Evolutionary conservation across 1,284 basidiomycete genomes (phyloP), one percentile per base, ranked within the genome.

Genomic region (Tetrapyrgos nigripes): DNA sequence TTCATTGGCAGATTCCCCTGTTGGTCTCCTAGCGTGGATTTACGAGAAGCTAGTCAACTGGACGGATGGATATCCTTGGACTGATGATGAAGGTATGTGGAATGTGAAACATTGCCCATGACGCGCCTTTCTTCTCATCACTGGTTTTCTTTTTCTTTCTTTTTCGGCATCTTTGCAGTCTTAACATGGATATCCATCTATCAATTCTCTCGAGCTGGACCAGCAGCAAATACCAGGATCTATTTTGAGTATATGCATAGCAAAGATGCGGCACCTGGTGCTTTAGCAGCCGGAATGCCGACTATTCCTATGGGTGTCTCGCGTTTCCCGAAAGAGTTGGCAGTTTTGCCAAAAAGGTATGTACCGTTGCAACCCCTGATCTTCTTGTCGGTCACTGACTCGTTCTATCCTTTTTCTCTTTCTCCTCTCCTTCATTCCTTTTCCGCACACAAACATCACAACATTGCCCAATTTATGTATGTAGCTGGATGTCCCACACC

Each of bases 11-110:
- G 84, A 86, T 64, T 84, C 83, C 6, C 85, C 84, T 2, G 74
- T 79, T 2, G 84, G 83, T 1, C 68, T 86, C 35, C 73, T 86
- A 3, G 81, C 82, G 4, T 86, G 84, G 82, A 81, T 86, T 45
- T 83, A 83, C 52, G 83, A 86, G 63, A 85, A 86, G 64, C 63
- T 84, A 13, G 70, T 77, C n/a, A 62, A 70, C 8, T 84, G 82
- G 81, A 73, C 79, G 0, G 80, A 83, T 31, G 63, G 65, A 1
- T 85, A 84, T 61, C 68, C 71, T 1, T 84, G 83, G 83, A 68
- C 73, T 31, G 80, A 84, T 53, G 83, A 84, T 27, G 78, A 80
- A 68, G 71, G 78, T 81, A 28, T 64, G 66, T 47, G 31, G 8
- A 33, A 33, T 33, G 8, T 14, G 14, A 14, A 33, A 8, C 14